A percentile compares a stretch with the other conserved stretches of the same genome.
phyloP scores from a whole-genome alignment of 1,284 basidiomycete genomes.

The Trichosporon asahii region DNA sequence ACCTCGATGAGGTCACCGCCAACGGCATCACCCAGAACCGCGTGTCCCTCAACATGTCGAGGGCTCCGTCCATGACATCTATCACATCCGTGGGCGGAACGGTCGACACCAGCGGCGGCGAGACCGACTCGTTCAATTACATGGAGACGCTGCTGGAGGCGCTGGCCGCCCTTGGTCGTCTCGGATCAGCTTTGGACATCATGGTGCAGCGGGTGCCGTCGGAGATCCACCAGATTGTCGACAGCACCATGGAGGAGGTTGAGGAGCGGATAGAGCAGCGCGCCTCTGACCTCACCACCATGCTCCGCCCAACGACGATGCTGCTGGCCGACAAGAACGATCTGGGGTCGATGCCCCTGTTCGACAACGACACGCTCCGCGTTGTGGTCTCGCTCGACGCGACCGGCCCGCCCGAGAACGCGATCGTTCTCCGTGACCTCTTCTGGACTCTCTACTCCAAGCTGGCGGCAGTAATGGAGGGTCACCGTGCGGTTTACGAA shows the following conservation, averaged over 20 bases:
- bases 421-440: constrained; percentile 82
- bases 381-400: constrained; percentile 70
- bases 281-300: constrained; percentile 64
- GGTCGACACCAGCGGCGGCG: constrained; percentile 7
- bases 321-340: constrained; percentile 20
- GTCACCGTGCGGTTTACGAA: constrained; percentile 85
- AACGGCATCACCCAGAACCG: not conserved
- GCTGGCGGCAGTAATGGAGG: constrained; percentile 90
- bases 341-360: constrained; percentile 24
- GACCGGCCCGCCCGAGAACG: constrained; percentile 68
- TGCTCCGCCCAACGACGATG: constrained; percentile 55
- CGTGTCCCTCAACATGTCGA: constrained; percentile 7
- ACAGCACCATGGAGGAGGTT: constrained; percentile 24
- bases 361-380: constrained; percentile 54
- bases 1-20: constrained; percentile 39
- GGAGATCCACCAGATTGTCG: constrained; percentile 62
- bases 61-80: constrained; percentile 50
- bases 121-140: constrained; percentile 70
- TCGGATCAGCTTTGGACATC: constrained; percentile 79
- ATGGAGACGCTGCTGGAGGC: constrained; percentile 92
- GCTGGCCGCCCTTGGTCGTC: constrained; percentile 81
- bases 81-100: constrained; percentile 50
- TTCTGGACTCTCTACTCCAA: constrained; percentile 99
- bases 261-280: constrained; percentile 19
- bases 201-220: constrained; percentile 76